Conservation (phyloP, 176 grass and related monocot genomes). For the Oryza longistaminata region DNA sequence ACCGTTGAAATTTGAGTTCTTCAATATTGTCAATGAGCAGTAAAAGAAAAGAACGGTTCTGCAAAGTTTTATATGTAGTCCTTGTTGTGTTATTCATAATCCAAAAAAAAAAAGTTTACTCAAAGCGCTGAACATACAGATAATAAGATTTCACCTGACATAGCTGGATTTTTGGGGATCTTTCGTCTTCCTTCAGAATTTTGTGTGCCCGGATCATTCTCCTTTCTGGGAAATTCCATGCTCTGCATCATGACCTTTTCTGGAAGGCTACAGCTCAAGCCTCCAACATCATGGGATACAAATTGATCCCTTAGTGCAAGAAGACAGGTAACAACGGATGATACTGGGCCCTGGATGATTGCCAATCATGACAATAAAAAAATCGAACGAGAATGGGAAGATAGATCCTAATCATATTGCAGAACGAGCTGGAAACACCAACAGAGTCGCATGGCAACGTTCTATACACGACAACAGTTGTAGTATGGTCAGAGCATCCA, state of each 20-base stretch:
- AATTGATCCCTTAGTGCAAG: slow-evolving; percentile 53
- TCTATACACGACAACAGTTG: slow-evolving; percentile 9
- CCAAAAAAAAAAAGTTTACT: neutral
- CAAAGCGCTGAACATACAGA: slow-evolving; percentile 1
- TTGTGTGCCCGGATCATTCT: slow-evolving; percentile 22
- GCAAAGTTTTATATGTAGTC: neutral
- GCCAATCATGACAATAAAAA: slow-evolving; percentile 34
- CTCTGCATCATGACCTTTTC: slow-evolving; percentile 20
- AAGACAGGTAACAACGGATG: slow-evolving; percentile 52
- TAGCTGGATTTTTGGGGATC: slow-evolving; percentile 11
- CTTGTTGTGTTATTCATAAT: neutral
- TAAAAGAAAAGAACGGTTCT: neutral
- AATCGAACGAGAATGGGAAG: neutral
- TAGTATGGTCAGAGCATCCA: slow-evolving; percentile 11
- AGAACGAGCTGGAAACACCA: slow-evolving; percentile 22
- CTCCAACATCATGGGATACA: slow-evolving; percentile 33
- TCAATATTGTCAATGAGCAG: neutral
- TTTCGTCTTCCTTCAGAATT: slow-evolving; percentile 32
- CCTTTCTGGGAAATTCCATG: slow-evolving; percentile 29
- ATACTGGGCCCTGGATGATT: slow-evolving; percentile 50
- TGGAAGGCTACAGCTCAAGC: slow-evolving; percentile 20
- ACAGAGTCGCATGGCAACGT: neutral
- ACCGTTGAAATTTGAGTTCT: neutral
- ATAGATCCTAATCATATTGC: slow-evolving; percentile 1
- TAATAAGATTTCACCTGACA: slow-evolving; percentile 38